Base-by-base conservation (phyloP, 1,139 yeast species). In the Nakaseomyces kungkrabaensis region DNA sequence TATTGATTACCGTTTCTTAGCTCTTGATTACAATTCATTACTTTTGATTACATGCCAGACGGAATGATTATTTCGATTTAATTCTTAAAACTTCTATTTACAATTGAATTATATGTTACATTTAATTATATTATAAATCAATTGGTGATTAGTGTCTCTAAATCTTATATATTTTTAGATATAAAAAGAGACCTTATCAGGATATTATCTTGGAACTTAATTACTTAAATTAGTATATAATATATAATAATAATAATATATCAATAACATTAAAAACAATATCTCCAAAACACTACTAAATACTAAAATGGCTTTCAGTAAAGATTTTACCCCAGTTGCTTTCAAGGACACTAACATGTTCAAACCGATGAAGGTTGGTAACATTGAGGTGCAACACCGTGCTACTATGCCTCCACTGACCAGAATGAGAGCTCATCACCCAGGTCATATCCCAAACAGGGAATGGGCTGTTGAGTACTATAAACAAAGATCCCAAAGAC, bases 391-490 rank as follows among this genome's bases (percentile, higher is more conserved):
- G 11, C 40, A 59, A 22, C 70, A 76, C 56, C 62, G 78, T 55
- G 59, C 74, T 5, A 78, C 68, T 0, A 65, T 67, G 52, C 72
- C 80, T 5, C 82, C 82, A 37, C 69, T 76, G 45, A 76, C 81
- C 22, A 68, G 81, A 61, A 57, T 60, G 48, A 71, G 81, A 63
- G 71, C 73, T 26, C 57, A 66, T 4, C 40, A 50, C 9, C 55
- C 48, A 9, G 71, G 71, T 45, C 68, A 67, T 51, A 68, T 72
- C 29, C 79, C 83, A 10, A 71, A 50, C 40, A 37, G 34, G 17
- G 49, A 50, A n/a, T 48, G 49, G 51, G 70, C 72, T 56, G 63
- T 66, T 9, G 68, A 73, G 51, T 79, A 81, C 62, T 83, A 83
- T 59, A 68, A 60, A 3, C 76, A 76, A 56, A 70, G 88, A 54